phyloP scores from a whole-genome alignment of 164 flowering plant genomes.

The Magnolia changhungtana region DNA sequence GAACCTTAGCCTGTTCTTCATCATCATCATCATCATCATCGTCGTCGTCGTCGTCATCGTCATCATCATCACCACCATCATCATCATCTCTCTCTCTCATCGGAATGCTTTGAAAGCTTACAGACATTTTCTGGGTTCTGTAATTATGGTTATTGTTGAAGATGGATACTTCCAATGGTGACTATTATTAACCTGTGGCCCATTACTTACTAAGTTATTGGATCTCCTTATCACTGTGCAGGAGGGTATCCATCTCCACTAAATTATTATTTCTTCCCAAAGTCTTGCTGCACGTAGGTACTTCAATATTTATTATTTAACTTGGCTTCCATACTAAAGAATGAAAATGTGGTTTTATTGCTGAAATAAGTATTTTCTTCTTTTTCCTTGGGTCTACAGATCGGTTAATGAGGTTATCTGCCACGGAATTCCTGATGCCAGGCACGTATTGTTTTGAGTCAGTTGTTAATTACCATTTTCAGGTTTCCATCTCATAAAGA shows the following conservation, averaged over 20 bases:
- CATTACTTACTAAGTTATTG: not conserved
- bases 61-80: too few relatives aligned
- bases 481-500: too few relatives aligned
- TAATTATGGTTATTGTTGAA: not conserved
- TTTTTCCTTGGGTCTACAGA: conserved; percentile 35
- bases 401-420: conserved; percentile 98
- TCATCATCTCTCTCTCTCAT: too few relatives aligned
- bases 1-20: too few relatives aligned
- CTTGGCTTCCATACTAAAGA: too few relatives aligned
- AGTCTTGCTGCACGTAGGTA: conserved; percentile 99
- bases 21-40: too few relatives aligned
- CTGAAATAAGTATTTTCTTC: conserved; percentile 4
- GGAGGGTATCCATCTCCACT: conserved; percentile 98
- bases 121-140: too few relatives aligned
- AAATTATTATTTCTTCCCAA: conserved; percentile 93
- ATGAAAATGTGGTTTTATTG: not conserved
- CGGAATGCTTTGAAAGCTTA: too few relatives aligned
- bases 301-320: conserved; percentile 20
- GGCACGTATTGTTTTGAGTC: conserved; percentile 36
- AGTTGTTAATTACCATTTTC: too few relatives aligned
- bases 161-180: not conserved
- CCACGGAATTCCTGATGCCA: conserved; percentile 98
- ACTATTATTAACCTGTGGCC: too few relatives aligned
- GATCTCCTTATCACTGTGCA: conserved; percentile 24
- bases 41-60: too few relatives aligned